Evolutionary conservation across 176 grass and related monocot species (phyloP), one percentile per base, ranked within the genome.

Genomic region (Avena eriantha): DNA sequence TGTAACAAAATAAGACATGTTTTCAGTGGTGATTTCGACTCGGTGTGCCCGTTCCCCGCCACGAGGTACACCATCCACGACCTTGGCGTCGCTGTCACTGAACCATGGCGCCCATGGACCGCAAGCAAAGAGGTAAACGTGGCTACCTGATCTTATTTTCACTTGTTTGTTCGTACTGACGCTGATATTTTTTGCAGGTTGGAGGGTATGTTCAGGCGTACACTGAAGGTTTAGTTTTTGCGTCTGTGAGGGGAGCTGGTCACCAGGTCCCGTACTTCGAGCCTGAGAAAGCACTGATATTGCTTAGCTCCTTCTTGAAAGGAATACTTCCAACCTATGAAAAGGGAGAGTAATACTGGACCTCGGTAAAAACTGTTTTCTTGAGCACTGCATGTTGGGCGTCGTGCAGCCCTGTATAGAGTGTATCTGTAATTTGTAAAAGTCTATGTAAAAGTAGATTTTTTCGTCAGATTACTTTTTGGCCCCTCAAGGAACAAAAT

Each of bases 91-190:
- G 26, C 18, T 1, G 73, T 92, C 22, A 81, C 49, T 11, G 55
- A 77, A 9, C 69, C 88, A 51, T 95, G 90, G 93, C 74, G 73
- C n/a, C 90, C 93, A 15, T 92, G 93, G 90, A 74, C 71, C 3
- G 48, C 54, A 71, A 61, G 41, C 41, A 55, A 66, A 14, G 87
- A 89, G 84, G 85, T 90, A 85, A 81, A 18, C 41, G 53, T 24
- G 59, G 69, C 15, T 34, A 4, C 55, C 34, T 29, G 72, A 19
- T 29, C 8, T 34, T 3, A 29, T 76, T 33, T 23, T 39, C 36
- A 53, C 24, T 53, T 54, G 73, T 26, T 31, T 31, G 7, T 53
- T 69, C 14, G 13, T 31, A 31, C 73, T 76, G 14, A 75, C 22
- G 0, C 46, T 17, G 23, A 18, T 74, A 29, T 31, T 8, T 17